phyloP scores from a whole-genome alignment of 805 yeast species.

The Yarrowia alimentaria region DNA sequence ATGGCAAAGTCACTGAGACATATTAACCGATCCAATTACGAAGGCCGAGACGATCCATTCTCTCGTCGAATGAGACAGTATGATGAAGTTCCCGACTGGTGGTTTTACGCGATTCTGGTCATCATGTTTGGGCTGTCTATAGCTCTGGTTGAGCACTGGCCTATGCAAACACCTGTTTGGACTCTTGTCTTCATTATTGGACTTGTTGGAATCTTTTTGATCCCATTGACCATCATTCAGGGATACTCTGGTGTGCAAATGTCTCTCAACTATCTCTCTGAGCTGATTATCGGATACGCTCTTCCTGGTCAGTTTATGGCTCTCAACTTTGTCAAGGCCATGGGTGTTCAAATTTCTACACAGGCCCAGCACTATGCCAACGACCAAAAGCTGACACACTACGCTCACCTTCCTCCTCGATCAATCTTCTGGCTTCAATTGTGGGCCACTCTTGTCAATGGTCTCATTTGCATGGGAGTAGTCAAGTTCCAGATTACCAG shows the following conservation, averaged over 20 bases:
- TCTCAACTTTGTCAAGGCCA: constrained; percentile 58
- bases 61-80: constrained; percentile 49
- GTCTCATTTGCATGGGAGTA: constrained; percentile 37
- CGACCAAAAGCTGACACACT: constrained; percentile 62
- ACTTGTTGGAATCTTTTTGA: constrained; percentile 53
- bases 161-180: constrained; percentile 56
- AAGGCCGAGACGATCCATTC: constrained; percentile 32
- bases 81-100: constrained; percentile 72
- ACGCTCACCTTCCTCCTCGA: constrained; percentile 58
- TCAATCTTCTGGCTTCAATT: constrained; percentile 48
- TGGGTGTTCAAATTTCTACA: constrained; percentile 59
- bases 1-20: constrained; percentile 1
- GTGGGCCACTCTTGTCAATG: constrained; percentile 43
- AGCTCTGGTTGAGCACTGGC: constrained; percentile 41
- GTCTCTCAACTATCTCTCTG: constrained; percentile 61
- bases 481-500: constrained; percentile 40
- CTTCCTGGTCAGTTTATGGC: constrained; percentile 63
- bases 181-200: constrained; percentile 55
- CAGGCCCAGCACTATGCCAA: constrained; percentile 56
- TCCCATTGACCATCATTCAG: constrained; percentile 58
- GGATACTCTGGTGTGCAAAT: constrained; percentile 57
- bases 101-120: constrained; percentile 53
- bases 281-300: constrained; percentile 62
- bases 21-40: neutral
- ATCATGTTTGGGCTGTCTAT: constrained; percentile 43